Evolutionary conservation across 148 eudicot species (phyloP), one percentile per base, ranked within the genome.

Genomic region (Rhododendron ovatum): DNA sequence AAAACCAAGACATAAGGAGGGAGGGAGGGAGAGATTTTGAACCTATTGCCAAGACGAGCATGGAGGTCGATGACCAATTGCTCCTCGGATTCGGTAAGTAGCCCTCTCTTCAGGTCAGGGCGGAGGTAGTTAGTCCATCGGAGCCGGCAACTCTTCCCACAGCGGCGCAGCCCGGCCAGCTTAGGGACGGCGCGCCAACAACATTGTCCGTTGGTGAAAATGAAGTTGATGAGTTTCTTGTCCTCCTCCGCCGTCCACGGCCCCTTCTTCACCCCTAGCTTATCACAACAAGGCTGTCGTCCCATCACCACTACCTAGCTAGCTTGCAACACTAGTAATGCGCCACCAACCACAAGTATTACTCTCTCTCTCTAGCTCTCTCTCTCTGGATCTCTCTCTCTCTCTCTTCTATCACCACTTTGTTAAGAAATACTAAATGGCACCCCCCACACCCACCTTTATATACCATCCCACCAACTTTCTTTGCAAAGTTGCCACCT

Each of bases 181-280:
- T 95, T 97, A 7, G 99, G 99, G 14, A 97, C 94, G 2, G 99
- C 95, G 22, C 99, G 91, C 99, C 99, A 97, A 76, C 99, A 97
- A 84, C 98, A 97, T 88, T 97, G 99, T 30, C 99, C 99, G 67
- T 94, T 93, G 1, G 94, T 93, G 47, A 97, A 90, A 30, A 97
- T 97, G 82, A 97, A 97, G 45, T 87, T 94, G 80, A 97, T 97
- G 48, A 97, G 96, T 83, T 97, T 95, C 91, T 95, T 97, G 85
- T 97, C 99, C 83, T 97, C 99, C 82, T 97, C 99, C 1, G 94
- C 98, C 2, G 99, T 94, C 99, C 99, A 97, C 4, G 99, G 99
- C 61, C 99, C 99, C 87, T 97, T 97, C 92, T 97, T 97, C 85
- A 97, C 97, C 73, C 98, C 98, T 33, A 94, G 88, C 77, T 97